Percentiles rank a stretch among this genome's conserved stretches.
These are phyloP conservation scores for Lentinus brumalis DNA, from an alignment of 768 basidiomycete species.

Conservation along the genomic window DNA sequence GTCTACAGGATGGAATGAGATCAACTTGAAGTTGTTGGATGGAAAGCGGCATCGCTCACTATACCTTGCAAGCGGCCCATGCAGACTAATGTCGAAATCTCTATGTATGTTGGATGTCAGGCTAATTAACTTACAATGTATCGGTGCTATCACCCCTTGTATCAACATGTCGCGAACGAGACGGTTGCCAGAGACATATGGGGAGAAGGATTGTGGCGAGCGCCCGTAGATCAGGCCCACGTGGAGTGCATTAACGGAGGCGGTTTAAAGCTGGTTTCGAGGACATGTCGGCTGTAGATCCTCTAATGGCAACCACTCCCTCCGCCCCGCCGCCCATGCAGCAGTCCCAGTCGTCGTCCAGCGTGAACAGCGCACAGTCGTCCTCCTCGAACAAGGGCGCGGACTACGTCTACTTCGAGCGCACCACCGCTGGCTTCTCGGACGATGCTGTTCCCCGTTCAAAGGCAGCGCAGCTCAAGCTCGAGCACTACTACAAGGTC, in stretches of 20 bases:
- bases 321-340: constrained; percentile 22
- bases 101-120: background rate
- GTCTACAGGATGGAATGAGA: background rate
- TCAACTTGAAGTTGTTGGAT: background rate
- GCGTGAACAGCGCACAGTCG: constrained; percentile 19
- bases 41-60: background rate
- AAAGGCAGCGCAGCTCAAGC: constrained; percentile 90
- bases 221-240: constrained; percentile 14
- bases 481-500: constrained; percentile 96
- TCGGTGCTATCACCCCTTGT: background rate
- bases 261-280: constrained; percentile 18
- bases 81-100: background rate
- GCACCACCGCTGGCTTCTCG: constrained; percentile 74
- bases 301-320: constrained; percentile 26
- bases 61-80: too few relatives aligned
- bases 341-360: constrained; percentile 29
- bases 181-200: background rate
- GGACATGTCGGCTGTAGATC: constrained; percentile 13
- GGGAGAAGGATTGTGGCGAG: constrained; percentile 9
- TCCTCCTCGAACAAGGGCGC: constrained; percentile 35
- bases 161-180: background rate
- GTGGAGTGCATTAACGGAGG: constrained; percentile 14
- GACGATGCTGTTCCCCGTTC: constrained; percentile 81
- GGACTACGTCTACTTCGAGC: constrained; percentile 95
- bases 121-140: background rate